phyloP scores from a whole-genome alignment of 306 rosid species.

The Senna tora region DNA sequence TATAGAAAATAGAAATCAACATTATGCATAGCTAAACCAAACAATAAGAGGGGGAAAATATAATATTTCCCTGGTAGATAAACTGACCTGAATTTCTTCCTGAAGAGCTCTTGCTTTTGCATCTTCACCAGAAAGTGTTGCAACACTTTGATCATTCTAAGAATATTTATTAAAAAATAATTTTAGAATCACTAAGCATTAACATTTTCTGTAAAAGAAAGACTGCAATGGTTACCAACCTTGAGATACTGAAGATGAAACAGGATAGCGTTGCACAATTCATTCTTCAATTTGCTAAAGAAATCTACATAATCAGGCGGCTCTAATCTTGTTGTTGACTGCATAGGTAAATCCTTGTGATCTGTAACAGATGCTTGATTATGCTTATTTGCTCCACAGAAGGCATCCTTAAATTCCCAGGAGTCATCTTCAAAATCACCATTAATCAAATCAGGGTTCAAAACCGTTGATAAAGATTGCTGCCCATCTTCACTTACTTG shows the following conservation, averaged over 20 bases:
- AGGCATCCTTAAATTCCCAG: constrained; percentile 82
- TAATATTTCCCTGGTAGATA: constrained; percentile 29
- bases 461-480: constrained; percentile 40
- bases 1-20: neutral
- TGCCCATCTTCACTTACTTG: constrained; percentile 50
- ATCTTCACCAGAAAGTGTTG: constrained; percentile 59
- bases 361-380: constrained; percentile 44
- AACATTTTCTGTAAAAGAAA: constrained; percentile 31
- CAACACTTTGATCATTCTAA: constrained; percentile 58
- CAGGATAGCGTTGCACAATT: constrained; percentile 50
- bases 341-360: constrained; percentile 42
- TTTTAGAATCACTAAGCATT: constrained; percentile 35
- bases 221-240: constrained; percentile 52
- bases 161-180: constrained; percentile 35
- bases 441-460: constrained; percentile 48
- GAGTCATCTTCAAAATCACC: constrained; percentile 67
- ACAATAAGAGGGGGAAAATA: neutral
- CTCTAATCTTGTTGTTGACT: constrained; percentile 46
- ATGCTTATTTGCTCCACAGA: constrained; percentile 34
- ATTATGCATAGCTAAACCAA: neutral
- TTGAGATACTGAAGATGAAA: constrained; percentile 65
- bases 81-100: constrained; percentile 74
- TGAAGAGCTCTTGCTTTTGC: constrained; percentile 50
- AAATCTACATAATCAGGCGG: constrained; percentile 59
- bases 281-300: constrained; percentile 70